Conservation (phyloP, 345 rosid species). For the Nasturtium officinale region DNA sequence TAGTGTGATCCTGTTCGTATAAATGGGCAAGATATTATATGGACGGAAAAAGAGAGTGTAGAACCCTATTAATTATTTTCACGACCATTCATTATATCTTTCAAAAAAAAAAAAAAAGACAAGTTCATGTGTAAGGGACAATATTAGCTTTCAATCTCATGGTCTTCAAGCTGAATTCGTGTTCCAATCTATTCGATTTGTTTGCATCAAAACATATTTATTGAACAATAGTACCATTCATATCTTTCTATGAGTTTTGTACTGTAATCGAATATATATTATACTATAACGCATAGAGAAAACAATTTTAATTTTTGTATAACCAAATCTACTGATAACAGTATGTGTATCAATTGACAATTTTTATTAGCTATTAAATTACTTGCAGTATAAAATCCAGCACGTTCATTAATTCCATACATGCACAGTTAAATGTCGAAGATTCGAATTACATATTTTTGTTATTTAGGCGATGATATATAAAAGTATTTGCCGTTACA, state of each 20-base stretch:
- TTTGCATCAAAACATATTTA: conserved; percentile 27
- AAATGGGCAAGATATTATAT: background rate
- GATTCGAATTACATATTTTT: no score
- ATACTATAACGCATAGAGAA: background rate
- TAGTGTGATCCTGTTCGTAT: conserved; percentile 1
- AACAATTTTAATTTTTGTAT: background rate
- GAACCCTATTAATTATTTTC: background rate
- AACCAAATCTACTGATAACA: background rate
- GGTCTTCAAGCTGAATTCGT: conserved; percentile 35
- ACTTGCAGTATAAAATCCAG: background rate
- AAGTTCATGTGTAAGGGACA: conserved; percentile 41
- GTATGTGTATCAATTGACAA: background rate
- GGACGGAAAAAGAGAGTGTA: background rate
- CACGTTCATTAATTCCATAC: background rate
- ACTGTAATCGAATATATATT: background rate
- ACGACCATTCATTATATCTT: background rate
- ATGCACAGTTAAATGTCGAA: background rate
- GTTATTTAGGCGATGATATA: conserved; percentile 33
- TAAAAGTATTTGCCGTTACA: background rate
- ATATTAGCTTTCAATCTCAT: conserved; percentile 31
- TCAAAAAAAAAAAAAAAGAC: conserved; percentile 16
- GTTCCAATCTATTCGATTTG: conserved; percentile 19
- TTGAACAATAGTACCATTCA: conserved; percentile 4
- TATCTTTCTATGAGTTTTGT: background rate
- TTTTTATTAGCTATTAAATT: background rate